These are phyloP conservation scores for Fusarium acutatum DNA, from an alignment of 2,329 filamentous ascomycete genomes.

Conservation along the genomic window DNA sequence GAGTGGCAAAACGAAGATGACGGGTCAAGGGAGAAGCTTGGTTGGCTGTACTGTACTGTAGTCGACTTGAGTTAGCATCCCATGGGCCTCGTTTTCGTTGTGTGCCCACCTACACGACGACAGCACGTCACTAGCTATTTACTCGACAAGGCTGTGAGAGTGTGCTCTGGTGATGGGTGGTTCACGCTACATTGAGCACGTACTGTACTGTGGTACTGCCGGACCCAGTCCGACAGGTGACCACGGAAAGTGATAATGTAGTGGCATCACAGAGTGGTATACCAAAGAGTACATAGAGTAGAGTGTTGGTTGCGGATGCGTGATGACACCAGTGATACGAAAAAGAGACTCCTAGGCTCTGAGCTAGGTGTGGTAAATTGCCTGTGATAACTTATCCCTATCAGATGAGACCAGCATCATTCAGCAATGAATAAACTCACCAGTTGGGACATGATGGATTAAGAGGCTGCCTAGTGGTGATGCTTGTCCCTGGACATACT, in stretches of 20 bases:
- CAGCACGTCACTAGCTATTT: not conserved
- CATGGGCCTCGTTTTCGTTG: constrained; percentile 2
- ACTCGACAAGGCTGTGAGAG: constrained; percentile 8
- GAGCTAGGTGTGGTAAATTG: not conserved
- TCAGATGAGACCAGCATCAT: not conserved
- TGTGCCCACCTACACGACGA: constrained; percentile 1
- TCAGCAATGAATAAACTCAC: not conserved
- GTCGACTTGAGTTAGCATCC: constrained; percentile 1
- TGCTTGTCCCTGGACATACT: not conserved
- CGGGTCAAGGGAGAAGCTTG: not conserved
- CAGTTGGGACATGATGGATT: not conserved
- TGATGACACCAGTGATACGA: not conserved
- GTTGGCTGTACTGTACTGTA: not conserved
- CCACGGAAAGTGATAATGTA: constrained; percentile 5
- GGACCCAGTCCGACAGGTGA: constrained; percentile 11
- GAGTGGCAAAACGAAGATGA: constrained; percentile 17
- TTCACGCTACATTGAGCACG: constrained; percentile 6
- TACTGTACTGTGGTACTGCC: not conserved
- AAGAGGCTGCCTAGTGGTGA: not conserved
- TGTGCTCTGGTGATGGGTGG: not conserved
- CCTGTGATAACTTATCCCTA: not conserved
- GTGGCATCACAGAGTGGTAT: constrained; percentile 5
- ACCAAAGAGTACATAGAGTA: not conserved
- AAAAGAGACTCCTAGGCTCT: not conserved
- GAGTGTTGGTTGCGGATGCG: not conserved